Percentiles rank a stretch among this genome's conserved stretches.
These are phyloP conservation scores for Triangularia setosa DNA, from an alignment of 2,329 filamentous ascomycete species.

Conservation along the genomic window DNA sequence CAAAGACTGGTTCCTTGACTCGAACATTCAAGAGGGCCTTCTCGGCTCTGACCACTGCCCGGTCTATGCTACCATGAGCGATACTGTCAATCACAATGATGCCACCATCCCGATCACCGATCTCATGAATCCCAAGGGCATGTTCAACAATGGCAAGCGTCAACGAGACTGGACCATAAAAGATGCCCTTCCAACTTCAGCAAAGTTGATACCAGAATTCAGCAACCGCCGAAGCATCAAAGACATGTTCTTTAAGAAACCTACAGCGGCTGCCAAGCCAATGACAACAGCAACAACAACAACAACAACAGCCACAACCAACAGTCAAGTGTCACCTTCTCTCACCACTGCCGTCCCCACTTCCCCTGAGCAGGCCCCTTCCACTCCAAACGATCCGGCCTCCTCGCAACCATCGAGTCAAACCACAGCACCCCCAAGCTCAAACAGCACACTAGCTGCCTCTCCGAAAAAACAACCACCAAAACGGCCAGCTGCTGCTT, in stretches of 20 bases:
- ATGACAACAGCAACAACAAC: slow-evolving; percentile 13
- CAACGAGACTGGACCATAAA: slow-evolving; percentile 62
- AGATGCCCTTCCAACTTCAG: slow-evolving; percentile 70
- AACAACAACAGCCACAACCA: slow-evolving; percentile 12
- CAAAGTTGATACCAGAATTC: slow-evolving; percentile 82
- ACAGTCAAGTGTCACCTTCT: neutral
- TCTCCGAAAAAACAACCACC: slow-evolving; percentile 16
- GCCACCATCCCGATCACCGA: slow-evolving; percentile 58
- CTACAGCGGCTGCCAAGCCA: slow-evolving; percentile 28
- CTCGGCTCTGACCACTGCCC: slow-evolving; percentile 97
- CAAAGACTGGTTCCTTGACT: slow-evolving; percentile 72
- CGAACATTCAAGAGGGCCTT: slow-evolving; percentile 88
- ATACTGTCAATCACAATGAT: slow-evolving; percentile 52
- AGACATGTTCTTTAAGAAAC: slow-evolving; percentile 79
- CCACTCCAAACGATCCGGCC: neutral
- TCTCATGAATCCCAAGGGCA: slow-evolving; percentile 70
- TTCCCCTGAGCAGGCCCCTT: neutral
- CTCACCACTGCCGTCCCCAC: neutral
- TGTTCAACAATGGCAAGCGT: slow-evolving; percentile 65
- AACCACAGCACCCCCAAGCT: slow-evolving; percentile 16
- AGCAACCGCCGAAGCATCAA: slow-evolving; percentile 79
- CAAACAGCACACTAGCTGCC: slow-evolving; percentile 6
- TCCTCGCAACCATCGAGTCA: slow-evolving; percentile 7
- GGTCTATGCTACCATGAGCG: slow-evolving; percentile 72
- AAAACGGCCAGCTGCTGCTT: slow-evolving; percentile 19